Evolutionary conservation across 106 monocot species (phyloP), one percentile per base, ranked within the genome.

Genomic region (Cymbidium sinense): DNA sequence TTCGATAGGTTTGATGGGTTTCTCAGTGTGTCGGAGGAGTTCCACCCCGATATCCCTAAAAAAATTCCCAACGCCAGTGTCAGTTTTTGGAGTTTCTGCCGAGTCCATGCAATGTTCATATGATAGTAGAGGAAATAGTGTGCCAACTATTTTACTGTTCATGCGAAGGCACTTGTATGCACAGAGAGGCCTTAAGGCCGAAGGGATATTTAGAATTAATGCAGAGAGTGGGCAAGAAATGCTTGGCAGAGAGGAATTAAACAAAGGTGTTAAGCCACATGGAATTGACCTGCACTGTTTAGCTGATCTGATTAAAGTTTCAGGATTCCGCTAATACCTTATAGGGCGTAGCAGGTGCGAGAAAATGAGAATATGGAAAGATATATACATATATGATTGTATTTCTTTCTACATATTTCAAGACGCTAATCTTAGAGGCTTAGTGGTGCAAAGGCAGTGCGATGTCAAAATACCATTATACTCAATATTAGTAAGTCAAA

Each of bases 1-100:
- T 98, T 98, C 77, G 96, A 98, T 73, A 78, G 91, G 58, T 90
- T 91, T 84, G 73, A 92, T 47, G 96, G 96, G n/a, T 98, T 94
- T 81, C 90, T 94, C 19, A 94, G 96, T 8, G 79, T 98, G 75
- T 94, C 96, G 3, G 88, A 81, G 50, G 94, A 94, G 88, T 90
- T 98, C 77, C 91, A 94, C 82, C 75, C 83, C 17, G 91, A 94
- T 79, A 54, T 91, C 23, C 89, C 93, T 15, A 55, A 79, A 34
- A 79, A 85, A 34, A 91, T 85, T 3, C 96, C 93, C 61, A 96
- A 93, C 74, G 93, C 93, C 50, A 96, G 96, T 81, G 79, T 70
- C 23, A 89, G 83, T 86, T 36, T 89, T 89, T 84, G 89, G 89
- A 15, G 89, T 89, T 50, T 89, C 89, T 70, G 82, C 89, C 13